Evolutionary conservation across 2,329 filamentous ascomycete genomes (phyloP).

Genomic region (Pseudopyrenochaeta lycopersici): DNA sequence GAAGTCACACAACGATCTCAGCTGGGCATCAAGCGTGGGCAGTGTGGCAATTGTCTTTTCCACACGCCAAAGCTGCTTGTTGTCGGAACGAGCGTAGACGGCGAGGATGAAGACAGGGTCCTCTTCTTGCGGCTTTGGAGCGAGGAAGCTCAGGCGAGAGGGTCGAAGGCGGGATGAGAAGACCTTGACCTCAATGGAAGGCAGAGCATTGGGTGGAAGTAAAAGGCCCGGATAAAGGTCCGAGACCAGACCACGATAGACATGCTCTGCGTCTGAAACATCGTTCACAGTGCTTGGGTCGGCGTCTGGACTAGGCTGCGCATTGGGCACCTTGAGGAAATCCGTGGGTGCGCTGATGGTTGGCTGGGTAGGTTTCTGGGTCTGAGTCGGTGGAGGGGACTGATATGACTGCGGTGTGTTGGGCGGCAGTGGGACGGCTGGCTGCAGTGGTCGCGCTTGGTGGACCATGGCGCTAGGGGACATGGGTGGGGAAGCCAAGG

Average conservation of each 20-base stretch:
- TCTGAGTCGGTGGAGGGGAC: slow-evolving; percentile 56
- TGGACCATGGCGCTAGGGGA: slow-evolving; percentile 68
- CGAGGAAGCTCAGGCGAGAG: slow-evolving; percentile 84
- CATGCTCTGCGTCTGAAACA: slow-evolving; percentile 53
- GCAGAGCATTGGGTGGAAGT: slow-evolving; percentile 86
- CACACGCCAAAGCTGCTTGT: slow-evolving; percentile 86
- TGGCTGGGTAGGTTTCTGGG: slow-evolving; percentile 44
- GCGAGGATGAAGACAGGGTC: slow-evolving; percentile 94
- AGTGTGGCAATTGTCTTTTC: slow-evolving; percentile 90
- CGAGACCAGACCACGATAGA: slow-evolving; percentile 81
- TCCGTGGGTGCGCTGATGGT: slow-evolving; percentile 34
- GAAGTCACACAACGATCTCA: slow-evolving; percentile 79
- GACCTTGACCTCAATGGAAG: slow-evolving; percentile 84
- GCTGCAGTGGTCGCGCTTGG: slow-evolving; percentile 75
- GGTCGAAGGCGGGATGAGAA: slow-evolving; percentile 95
- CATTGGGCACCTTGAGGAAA: slow-evolving; percentile 40
- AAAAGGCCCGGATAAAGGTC: slow-evolving; percentile 89
- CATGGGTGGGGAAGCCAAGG: slow-evolving; percentile 71
- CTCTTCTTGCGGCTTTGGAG: slow-evolving; percentile 81
- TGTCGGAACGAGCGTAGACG: slow-evolving; percentile 78
- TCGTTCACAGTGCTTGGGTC: slow-evolving; percentile 38
- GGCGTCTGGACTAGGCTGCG: slow-evolving; percentile 45
- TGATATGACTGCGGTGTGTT: slow-evolving; percentile 73
- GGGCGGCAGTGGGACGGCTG: slow-evolving; percentile 76
- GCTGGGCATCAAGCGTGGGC: slow-evolving; percentile 79